phyloP scores from a whole-genome alignment of 768 basidiomycete species.

The Russula brevipes region DNA sequence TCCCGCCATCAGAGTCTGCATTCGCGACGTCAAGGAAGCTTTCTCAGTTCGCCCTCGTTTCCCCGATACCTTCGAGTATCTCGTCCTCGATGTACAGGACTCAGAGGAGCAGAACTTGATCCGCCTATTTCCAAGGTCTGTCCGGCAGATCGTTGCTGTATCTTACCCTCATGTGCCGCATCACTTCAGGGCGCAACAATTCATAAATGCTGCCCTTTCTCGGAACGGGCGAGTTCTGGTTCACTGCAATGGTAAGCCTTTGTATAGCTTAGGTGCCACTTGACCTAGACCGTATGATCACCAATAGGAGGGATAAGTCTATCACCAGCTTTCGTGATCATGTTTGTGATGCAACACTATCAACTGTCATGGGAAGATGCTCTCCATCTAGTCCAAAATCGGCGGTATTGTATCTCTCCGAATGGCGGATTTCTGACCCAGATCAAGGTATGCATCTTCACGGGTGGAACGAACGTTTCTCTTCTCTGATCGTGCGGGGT shows the following conservation, averaged over 20 bases:
- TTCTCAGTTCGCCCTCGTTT: slow-evolving; percentile 87
- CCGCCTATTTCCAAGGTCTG: slow-evolving; percentile 78
- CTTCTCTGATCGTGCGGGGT: slow-evolving; percentile 2
- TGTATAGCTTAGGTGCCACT: neutral
- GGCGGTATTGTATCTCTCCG: slow-evolving; percentile 90
- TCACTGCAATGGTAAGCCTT: slow-evolving; percentile 75
- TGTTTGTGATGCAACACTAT: slow-evolving; percentile 88
- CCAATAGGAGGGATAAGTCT: slow-evolving; percentile 74
- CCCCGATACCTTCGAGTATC: slow-evolving; percentile 68
- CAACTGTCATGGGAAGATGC: slow-evolving; percentile 84
- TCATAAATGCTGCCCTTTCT: slow-evolving; percentile 67
- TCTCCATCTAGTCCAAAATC: slow-evolving; percentile 80
- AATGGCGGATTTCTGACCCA: slow-evolving; percentile 90
- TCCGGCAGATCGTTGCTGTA: slow-evolving; percentile 14
- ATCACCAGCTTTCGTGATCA: slow-evolving; percentile 84
- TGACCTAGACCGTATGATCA: neutral
- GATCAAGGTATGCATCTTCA: slow-evolving; percentile 58
- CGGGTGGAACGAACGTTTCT: neutral
- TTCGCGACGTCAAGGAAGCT: slow-evolving; percentile 83
- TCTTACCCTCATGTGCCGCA: neutral
- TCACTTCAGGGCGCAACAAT: slow-evolving; percentile 57
- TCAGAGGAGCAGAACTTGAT: slow-evolving; percentile 95
- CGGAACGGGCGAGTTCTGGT: slow-evolving; percentile 73
- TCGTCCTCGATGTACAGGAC: slow-evolving; percentile 83
- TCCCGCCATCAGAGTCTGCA: slow-evolving; percentile 59